phyloP scores from a whole-genome alignment of 331 rosid species.

The Telfairia occidentalis region DNA sequence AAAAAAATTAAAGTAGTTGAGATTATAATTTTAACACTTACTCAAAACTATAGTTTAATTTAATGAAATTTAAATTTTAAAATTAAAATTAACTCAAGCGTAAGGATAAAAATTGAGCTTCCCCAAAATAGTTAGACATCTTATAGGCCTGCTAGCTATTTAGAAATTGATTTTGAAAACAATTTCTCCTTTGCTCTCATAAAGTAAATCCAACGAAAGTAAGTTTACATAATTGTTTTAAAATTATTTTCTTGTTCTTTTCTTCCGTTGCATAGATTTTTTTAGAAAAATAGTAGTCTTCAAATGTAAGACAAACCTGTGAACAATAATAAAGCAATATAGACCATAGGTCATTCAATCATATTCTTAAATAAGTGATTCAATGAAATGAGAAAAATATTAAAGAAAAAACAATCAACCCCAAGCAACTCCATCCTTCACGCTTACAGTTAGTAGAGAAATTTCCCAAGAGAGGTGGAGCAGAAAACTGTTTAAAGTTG shows the following conservation, averaged over 20 bases:
- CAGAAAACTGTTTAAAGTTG: background rate
- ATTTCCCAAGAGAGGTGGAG: background rate
- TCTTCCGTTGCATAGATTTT: background rate
- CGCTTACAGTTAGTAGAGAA: background rate
- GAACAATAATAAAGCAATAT: background rate
- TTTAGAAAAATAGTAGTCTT: background rate
- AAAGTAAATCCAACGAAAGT: background rate
- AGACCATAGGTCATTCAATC: background rate
- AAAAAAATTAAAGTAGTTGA: background rate
- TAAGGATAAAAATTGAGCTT: background rate
- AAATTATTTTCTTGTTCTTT: background rate
- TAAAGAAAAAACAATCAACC: background rate
- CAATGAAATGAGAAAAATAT: background rate
- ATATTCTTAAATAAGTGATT: background rate
- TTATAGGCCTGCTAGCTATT: background rate
- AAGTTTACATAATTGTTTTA: background rate
- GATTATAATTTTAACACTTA: background rate
- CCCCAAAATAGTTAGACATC: background rate
- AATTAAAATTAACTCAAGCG: no score
- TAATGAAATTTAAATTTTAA: background rate
- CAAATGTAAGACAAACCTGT: background rate
- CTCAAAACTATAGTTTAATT: background rate
- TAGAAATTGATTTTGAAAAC: background rate
- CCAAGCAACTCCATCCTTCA: background rate
- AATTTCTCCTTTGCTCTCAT: background rate